Base-by-base conservation (phyloP, 208 protist genomes). In the Acanthamoeba triangularis region DNA sequence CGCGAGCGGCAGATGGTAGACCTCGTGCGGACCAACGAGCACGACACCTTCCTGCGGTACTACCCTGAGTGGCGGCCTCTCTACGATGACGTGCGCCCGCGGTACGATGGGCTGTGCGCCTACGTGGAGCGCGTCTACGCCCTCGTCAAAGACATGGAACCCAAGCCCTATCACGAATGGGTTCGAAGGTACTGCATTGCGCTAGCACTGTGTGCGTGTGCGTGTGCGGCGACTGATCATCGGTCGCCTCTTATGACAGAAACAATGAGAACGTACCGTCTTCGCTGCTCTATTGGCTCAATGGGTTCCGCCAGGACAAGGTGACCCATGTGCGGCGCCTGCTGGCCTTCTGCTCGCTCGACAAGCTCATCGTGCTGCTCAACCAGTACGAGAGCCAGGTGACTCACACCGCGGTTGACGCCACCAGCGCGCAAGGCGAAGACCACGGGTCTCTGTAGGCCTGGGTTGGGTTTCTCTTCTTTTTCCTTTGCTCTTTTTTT, bases 251-350 rank as follows among this genome's bases (percentile, higher is more conserved):
- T 80, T 47, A 20, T 49, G 30, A 5, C 52, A 88, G 80, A 13
- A 28, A 88, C 80, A 88, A 88, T 49, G 80, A 88, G 49, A 11
- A 0, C 7, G 6, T 88, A 14, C 80, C 80, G 28, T 88, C 80
- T 4, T 88, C 80, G 23, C 52, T 88, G 80, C 47, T 88, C 25
- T 88, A 88, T 25, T 88, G 80, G 80, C 80, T 88, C 52, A 88
- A 88, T 49, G 80, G 80, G 5, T 88, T 63, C 80, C 6, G 80
- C 3, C 80, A 88, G 80, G 80, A 88, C 49, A 88, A 41, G 30
- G 52, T 88, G 28, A 63, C 44, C 25, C 30, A 88, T n/a, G 25
- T 88, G 8, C 5, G 30, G 14, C 80, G 49, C 13, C 80, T 63
- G 80, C 49, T 88, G 18, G 44, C 80, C 49, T 63, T 63, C 47